phyloP scores from a whole-genome alignment of 2,329 filamentous ascomycete species.

The Pleoardoris graminearum region DNA sequence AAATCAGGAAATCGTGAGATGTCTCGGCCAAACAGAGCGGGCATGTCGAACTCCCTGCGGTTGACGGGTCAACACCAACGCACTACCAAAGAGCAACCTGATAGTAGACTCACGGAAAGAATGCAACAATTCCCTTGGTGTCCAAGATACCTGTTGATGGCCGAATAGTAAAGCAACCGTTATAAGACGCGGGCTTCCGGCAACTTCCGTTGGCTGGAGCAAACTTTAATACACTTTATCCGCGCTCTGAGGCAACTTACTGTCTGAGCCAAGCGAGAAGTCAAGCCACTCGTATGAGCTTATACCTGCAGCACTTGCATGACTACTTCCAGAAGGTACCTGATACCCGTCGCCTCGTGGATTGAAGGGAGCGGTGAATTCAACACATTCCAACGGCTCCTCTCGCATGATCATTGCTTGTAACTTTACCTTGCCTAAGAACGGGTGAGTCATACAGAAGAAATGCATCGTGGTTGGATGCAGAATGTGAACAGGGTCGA shows the following conservation, averaged over 20 bases:
- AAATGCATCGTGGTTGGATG: no score
- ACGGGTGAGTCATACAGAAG: no score
- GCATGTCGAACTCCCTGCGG: conserved; percentile 5
- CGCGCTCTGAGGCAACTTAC: neutral
- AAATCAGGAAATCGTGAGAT: neutral
- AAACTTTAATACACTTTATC: neutral
- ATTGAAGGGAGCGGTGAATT: conserved; percentile 22
- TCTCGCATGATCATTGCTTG: conserved; percentile 47
- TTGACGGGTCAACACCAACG: neutral
- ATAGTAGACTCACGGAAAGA: neutral
- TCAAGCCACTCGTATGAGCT: conserved; percentile 15
- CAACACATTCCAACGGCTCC: conserved; percentile 7
- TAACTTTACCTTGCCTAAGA: conserved; percentile 57
- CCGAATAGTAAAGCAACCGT: conserved; percentile 9
- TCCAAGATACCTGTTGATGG: neutral
- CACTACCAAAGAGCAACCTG: neutral
- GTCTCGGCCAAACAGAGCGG: conserved; percentile 8
- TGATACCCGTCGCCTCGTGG: conserved; percentile 29
- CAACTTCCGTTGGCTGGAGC: conserved; percentile 10
- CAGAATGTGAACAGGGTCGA: no score
- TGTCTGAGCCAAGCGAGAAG: conserved; percentile 40
- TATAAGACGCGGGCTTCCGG: conserved; percentile 5
- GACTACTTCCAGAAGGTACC: conserved; percentile 6
- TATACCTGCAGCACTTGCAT: neutral
- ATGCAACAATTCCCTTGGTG: neutral